Evolutionary conservation across 257 asterid genomes (phyloP).

Genomic region (Leptodermis oblonga): DNA sequence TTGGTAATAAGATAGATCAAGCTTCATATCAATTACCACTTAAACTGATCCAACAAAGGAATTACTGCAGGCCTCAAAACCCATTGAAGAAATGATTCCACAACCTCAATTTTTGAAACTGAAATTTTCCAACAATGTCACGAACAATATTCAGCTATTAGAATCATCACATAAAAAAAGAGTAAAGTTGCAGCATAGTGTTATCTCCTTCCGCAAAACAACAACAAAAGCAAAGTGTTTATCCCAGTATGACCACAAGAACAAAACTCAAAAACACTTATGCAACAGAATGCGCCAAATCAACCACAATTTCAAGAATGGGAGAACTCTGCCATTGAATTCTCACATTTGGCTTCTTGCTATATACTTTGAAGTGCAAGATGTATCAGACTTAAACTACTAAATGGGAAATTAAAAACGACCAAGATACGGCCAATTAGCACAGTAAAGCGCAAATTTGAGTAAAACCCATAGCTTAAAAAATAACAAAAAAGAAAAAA

Average conservation of each 20-base stretch:
- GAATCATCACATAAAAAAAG: not conserved
- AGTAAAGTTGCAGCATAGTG: not conserved
- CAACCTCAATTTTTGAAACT: not conserved
- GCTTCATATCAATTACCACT: too few species aligned
- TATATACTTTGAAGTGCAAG: not conserved
- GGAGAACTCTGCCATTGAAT: not conserved
- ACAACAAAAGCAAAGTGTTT: not conserved
- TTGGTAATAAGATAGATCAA: too few species aligned
- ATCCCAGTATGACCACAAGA: too few species aligned
- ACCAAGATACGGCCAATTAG: not conserved
- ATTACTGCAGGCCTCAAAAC: not conserved
- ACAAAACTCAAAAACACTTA: too few species aligned
- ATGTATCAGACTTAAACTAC: not conserved
- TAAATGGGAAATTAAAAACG: not conserved
- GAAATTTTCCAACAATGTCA: not conserved
- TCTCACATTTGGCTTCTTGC: not conserved
- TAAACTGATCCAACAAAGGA: not conserved
- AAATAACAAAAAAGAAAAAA: not conserved
- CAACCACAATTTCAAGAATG: not conserved
- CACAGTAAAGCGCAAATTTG: not conserved
- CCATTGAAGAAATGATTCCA: not conserved
- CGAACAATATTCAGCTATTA: not conserved
- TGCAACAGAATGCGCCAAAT: not conserved
- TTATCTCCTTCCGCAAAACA: not conserved
- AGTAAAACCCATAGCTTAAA: not conserved